phyloP scores from a whole-genome alignment of 192 early-diverging fungal genomes.

The Coemansia sp. region DNA sequence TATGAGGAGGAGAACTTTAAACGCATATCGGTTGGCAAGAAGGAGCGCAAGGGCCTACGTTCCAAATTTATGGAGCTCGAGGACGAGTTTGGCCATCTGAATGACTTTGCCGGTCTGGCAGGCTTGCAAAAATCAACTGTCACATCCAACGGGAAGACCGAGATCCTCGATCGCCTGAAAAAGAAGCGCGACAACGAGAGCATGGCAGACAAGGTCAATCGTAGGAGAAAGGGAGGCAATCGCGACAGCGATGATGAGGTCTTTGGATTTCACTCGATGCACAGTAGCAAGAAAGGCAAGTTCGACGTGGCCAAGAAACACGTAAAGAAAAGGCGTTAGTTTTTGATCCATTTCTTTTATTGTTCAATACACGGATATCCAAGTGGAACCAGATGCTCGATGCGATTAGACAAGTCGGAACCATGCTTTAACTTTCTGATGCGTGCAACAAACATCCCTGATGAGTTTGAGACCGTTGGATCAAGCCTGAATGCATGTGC shows the following conservation, averaged over 20 bases:
- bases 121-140: conserved; percentile 26
- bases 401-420: not conserved
- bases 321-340: conserved; percentile 20
- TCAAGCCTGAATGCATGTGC: conserved; percentile 35
- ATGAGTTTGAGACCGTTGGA: conserved; percentile 41
- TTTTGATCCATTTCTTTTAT: not conserved
- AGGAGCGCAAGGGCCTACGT: conserved; percentile 71
- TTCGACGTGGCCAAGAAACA: conserved; percentile 37
- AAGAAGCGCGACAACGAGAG: conserved; percentile 42
- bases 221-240: conserved; percentile 28
- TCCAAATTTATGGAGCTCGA: conserved; percentile 63
- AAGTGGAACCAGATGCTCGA: not conserved
- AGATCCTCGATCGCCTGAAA: conserved; percentile 40
- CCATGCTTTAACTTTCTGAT: conserved; percentile 63
- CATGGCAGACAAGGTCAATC: conserved; percentile 36
- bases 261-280: conserved; percentile 12
- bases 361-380: not conserved
- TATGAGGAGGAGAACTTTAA: conserved; percentile 93
- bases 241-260: conserved; percentile 24
- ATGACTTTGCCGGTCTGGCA: conserved; percentile 55
- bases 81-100: conserved; percentile 78
- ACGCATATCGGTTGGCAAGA: conserved; percentile 67
- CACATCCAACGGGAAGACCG: conserved; percentile 21
- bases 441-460: conserved; percentile 70
- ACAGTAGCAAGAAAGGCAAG: conserved; percentile 22